Evolutionary conservation across 2,329 filamentous ascomycete species (phyloP).

Genomic region (Didymella pinodella): DNA sequence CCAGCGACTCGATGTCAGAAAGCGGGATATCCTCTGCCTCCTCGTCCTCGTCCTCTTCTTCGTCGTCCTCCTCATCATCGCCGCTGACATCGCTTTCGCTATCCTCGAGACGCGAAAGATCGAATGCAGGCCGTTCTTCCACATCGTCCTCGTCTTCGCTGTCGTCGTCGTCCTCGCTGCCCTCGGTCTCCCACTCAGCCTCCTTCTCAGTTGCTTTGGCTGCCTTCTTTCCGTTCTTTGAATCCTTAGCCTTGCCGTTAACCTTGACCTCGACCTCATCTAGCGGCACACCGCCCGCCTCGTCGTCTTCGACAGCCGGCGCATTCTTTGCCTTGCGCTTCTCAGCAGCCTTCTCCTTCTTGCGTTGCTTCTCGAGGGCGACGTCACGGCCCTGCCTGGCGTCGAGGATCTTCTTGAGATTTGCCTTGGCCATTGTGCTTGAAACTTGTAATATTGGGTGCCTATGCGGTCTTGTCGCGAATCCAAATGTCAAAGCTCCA

Average conservation of each 20-base stretch:
- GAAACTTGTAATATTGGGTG: background rate
- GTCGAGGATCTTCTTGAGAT: constrained; percentile 66
- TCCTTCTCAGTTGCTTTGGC: constrained; percentile 41
- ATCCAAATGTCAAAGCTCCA: constrained; percentile 29
- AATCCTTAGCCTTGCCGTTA: constrained; percentile 45
- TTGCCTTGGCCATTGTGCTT: constrained; percentile 56
- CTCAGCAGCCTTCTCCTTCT: constrained; percentile 65
- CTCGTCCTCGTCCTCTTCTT: constrained; percentile 68
- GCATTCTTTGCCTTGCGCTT: constrained; percentile 55
- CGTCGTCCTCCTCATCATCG: constrained; percentile 56
- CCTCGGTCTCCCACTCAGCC: constrained; percentile 44
- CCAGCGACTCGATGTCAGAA: constrained; percentile 81
- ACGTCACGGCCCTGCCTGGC: constrained; percentile 70
- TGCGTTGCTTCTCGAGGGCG: constrained; percentile 79
- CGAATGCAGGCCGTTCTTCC: constrained; percentile 30
- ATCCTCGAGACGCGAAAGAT: constrained; percentile 48
- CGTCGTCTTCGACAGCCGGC: constrained; percentile 26
- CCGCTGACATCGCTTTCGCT: constrained; percentile 53
- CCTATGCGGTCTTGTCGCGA: constrained; percentile 11
- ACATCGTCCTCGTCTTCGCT: constrained; percentile 46
- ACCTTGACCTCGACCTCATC: constrained; percentile 41
- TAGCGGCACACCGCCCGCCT: constrained; percentile 41
- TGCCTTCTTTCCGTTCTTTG: constrained; percentile 41
- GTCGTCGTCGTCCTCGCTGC: constrained; percentile 45
- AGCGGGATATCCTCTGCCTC: constrained; percentile 89